Evolutionary conservation across 1,139 yeast genomes (phyloP), one percentile per base, ranked within the genome.

Genomic region (Hansenula anomala): DNA sequence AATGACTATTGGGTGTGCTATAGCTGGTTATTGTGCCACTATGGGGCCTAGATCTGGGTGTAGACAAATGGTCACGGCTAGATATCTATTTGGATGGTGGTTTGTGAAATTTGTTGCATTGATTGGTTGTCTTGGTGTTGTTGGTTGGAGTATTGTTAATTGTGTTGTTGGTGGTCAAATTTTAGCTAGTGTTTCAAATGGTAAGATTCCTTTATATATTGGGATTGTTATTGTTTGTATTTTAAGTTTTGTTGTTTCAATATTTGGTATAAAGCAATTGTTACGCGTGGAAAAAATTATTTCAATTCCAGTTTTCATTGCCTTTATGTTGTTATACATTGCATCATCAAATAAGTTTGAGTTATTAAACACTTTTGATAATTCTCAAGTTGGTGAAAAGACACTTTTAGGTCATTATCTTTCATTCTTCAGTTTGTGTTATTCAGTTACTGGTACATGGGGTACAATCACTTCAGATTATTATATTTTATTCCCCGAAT

Each of bases 41-140:
- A 79, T 86, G 89, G 96, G 96, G 1, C 95, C 96, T 1, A 70
- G 86, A 43, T 83, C 94, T 0, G 96, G 96, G 0, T 75, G 90
- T 46, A 69, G 96, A 50, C 95, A 86, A 58, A 84, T 87, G 89
- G 90, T 86, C 9, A 73, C 87, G 17, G 83, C 90, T 0, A 69
- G 95, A 44, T 85, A 74, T 53, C 64, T 85, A 35, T 86, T 85
- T 58, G 95, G 96, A 1, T 81, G 89, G 78, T 84, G 84, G 82
- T 75, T 80, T 46, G 89, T 87, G 30, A 81, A 83, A 56, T 63
- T 84, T 40, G 82, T 85, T 34, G 79, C 87, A 3, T 57, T 87
- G 33, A 74, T 82, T 28, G 73, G 85, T 33, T 76, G 84, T 41
- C 60, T 84, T 38, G 92, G 95, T 35, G 81, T 82, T n/a, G 61